A percentile compares a stretch with the other conserved stretches of the same genome.
Conservation (phyloP, 257 asterid genomes). For the Ilex aquifolium region DNA sequence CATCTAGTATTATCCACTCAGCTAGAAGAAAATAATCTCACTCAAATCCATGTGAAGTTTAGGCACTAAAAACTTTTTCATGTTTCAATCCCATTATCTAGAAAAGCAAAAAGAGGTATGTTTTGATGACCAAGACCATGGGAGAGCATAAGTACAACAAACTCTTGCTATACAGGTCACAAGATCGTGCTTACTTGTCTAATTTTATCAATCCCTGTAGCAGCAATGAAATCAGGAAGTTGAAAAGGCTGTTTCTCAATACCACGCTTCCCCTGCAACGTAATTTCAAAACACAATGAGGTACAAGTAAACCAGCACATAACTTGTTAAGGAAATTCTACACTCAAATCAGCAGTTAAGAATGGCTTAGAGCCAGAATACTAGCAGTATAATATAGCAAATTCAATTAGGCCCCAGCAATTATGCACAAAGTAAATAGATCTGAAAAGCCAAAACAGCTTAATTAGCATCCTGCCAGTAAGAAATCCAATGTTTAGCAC, state of each 20-base stretch:
- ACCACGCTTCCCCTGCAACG: constrained; percentile 95
- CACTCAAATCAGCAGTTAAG: constrained; percentile 7
- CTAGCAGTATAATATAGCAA: not conserved
- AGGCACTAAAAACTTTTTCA: too few species aligned
- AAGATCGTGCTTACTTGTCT: constrained; percentile 68
- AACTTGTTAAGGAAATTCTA: not conserved
- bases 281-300: constrained; percentile 38
- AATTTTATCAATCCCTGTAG: constrained; percentile 98
- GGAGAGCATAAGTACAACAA: too few species aligned
- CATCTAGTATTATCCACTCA: too few species aligned
- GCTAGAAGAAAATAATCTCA: too few species aligned
- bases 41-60: too few species aligned
- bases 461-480: constrained; percentile 12
- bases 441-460: constrained; percentile 15
- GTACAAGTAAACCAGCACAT: constrained; percentile 14
- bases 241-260: constrained; percentile 93
- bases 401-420: constrained; percentile 5
- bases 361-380: constrained; percentile 2
- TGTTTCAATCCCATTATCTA: too few species aligned
- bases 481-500: constrained; percentile 15
- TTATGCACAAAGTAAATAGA: constrained; percentile 7
- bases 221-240: constrained; percentile 97
- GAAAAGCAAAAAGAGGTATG: too few species aligned
- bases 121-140: too few species aligned
- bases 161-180: too few species aligned